Evolutionary conservation across 139 green algal genomes (phyloP).

Genomic region (Eudorina sp.): DNA sequence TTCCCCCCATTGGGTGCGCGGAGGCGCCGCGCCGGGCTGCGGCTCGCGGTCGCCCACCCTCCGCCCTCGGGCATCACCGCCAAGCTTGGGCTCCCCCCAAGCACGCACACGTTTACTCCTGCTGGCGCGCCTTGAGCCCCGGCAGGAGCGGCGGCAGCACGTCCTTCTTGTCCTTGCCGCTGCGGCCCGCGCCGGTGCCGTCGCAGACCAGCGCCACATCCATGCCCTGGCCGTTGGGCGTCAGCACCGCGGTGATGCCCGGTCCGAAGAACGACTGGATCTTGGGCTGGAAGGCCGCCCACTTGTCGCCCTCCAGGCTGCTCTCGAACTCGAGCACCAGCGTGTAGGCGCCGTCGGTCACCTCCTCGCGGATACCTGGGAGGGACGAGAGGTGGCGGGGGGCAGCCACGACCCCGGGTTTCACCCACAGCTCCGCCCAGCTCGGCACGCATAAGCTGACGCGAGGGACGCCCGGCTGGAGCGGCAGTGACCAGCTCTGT

Average conservation of each 20-base stretch:
- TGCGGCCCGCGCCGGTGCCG: conserved; percentile 78
- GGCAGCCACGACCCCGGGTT: no score
- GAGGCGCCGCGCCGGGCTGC: no score
- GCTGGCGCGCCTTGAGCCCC: conserved; percentile 81
- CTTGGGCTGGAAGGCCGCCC: conserved; percentile 73
- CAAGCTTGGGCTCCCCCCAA: no score
- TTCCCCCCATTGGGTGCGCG: no score
- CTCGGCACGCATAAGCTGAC: no score
- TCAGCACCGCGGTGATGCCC: conserved; percentile 72
- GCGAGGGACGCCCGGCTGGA: no score
- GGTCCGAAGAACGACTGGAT: conserved; percentile 95
- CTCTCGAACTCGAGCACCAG: conserved; percentile 91
- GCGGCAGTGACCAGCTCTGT: no score
- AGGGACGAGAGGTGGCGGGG: background rate
- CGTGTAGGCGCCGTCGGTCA: conserved; percentile 73
- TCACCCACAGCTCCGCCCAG: no score
- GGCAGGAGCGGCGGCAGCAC: conserved; percentile 93
- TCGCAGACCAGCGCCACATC: conserved; percentile 87
- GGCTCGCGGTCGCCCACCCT: no score
- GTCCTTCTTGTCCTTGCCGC: conserved; percentile 84
- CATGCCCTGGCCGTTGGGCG: conserved; percentile 52
- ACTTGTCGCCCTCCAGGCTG: conserved; percentile 64
- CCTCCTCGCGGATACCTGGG: conserved; percentile 87
- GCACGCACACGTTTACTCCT: conserved; percentile 61
- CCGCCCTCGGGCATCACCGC: no score